Evolutionary conservation across 2,329 filamentous ascomycete genomes (phyloP).

Genomic region (Alternaria gansuensis): DNA sequence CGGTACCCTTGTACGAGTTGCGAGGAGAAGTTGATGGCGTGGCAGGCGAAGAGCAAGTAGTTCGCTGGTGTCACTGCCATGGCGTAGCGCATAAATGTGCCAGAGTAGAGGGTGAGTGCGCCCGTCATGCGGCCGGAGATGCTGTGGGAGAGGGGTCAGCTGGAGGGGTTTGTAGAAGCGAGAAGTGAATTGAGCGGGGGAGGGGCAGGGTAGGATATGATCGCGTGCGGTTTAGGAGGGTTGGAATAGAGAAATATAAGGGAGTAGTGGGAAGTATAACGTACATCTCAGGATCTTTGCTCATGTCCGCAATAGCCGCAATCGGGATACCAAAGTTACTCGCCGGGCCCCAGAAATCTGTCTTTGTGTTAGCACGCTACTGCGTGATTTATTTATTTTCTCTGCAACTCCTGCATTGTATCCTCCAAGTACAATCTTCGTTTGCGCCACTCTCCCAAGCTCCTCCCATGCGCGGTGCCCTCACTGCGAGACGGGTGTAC

Average conservation of each 20-base stretch:
- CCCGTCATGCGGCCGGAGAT: conserved; percentile 72
- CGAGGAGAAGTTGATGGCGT: conserved; percentile 70
- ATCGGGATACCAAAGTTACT: conserved; percentile 65
- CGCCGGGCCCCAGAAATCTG: conserved; percentile 63
- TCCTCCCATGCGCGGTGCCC: conserved; percentile 5
- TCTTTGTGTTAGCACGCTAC: conserved; percentile 16
- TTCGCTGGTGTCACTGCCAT: conserved; percentile 70
- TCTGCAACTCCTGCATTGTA: background rate
- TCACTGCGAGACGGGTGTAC: conserved; percentile 38
- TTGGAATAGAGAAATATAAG: background rate
- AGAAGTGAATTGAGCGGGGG: background rate
- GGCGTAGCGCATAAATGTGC: conserved; percentile 72
- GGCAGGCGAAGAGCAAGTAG: conserved; percentile 74
- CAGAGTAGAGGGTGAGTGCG: conserved; percentile 68
- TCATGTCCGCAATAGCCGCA: conserved; percentile 63
- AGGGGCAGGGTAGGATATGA: no score
- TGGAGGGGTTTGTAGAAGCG: background rate
- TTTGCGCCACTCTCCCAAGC: conserved; percentile 1
- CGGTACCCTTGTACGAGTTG: conserved; percentile 70
- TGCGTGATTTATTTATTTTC: background rate
- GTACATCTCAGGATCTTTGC: conserved; percentile 63
- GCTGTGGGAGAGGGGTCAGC: conserved; percentile 50
- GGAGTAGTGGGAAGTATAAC: conserved; percentile 19
- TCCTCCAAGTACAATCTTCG: background rate
- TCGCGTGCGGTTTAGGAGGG: background rate